Conservation (phyloP, 345 rosid species). For the Limnanthes douglasii region DNA sequence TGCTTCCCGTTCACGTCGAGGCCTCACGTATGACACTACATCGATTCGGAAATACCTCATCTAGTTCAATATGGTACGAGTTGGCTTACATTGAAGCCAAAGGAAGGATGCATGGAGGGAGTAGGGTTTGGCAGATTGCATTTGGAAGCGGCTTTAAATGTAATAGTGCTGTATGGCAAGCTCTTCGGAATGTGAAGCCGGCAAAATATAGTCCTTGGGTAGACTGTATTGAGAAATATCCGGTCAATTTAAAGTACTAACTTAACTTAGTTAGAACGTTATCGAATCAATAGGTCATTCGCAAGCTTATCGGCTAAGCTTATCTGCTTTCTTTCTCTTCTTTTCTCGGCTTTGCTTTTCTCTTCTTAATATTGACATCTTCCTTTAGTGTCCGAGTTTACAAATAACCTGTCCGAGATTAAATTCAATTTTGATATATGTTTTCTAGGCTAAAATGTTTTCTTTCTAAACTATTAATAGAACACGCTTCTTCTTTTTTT, state of each 20-base stretch:
- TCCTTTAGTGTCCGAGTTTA: too few species aligned
- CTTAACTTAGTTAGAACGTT: too few species aligned
- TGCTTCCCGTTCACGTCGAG: slow-evolving; percentile 30
- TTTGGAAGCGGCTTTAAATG: slow-evolving; percentile 42
- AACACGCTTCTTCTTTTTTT: too few species aligned
- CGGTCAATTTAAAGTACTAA: slow-evolving; percentile 19
- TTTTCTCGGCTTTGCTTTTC: neutral
- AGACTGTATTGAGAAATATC: slow-evolving; percentile 24
- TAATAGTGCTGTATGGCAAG: slow-evolving; percentile 36
- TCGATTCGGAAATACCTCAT: slow-evolving; percentile 44
- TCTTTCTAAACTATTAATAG: too few species aligned
- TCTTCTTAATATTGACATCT: too few species aligned
- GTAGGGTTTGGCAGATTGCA: slow-evolving; percentile 44
- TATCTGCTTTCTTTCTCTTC: too few species aligned
- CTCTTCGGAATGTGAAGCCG: slow-evolving; percentile 19
- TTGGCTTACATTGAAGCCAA: slow-evolving; percentile 33
- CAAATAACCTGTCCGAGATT: too few species aligned
- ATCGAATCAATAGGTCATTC: too few species aligned
- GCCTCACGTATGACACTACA: slow-evolving; percentile 49
- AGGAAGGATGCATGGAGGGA: slow-evolving; percentile 26
- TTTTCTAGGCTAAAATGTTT: too few species aligned
- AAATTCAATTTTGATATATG: too few species aligned
- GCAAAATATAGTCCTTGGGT: slow-evolving; percentile 21
- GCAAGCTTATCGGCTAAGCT: too few species aligned
- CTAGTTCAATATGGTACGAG: slow-evolving; percentile 48